phyloP scores from a whole-genome alignment of 306 rosid genomes.

The Bauhinia variegata region DNA sequence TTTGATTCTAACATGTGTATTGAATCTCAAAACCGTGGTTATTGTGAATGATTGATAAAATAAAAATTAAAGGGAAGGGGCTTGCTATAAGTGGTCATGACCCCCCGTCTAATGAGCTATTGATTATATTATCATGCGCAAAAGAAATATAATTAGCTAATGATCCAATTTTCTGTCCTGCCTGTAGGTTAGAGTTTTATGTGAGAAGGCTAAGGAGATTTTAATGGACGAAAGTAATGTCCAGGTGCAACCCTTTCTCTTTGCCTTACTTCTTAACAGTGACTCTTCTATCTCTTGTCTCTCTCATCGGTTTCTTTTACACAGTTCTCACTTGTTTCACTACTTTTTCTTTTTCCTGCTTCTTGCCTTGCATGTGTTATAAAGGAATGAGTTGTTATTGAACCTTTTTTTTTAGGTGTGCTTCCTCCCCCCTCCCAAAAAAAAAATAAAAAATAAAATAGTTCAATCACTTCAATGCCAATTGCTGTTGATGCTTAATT shows the following conservation, averaged over 20 bases:
- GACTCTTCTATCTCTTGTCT: too few species aligned
- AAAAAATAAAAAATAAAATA: too few species aligned
- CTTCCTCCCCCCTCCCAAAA: too few species aligned
- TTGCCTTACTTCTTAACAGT: constrained; percentile 17
- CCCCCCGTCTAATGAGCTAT: constrained; percentile 14
- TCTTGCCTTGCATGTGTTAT: too few species aligned
- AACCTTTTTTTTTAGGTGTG: too few species aligned
- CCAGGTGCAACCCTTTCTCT: constrained; percentile 65
- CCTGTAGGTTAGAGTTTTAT: constrained; percentile 76
- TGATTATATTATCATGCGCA: not conserved
- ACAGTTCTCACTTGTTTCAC: constrained; percentile 27
- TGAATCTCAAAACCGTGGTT: too few species aligned
- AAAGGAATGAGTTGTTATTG: too few species aligned
- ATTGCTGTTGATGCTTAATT: not conserved
- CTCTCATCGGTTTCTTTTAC: constrained; percentile 21
- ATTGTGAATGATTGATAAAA: too few species aligned
- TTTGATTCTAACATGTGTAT: too few species aligned
- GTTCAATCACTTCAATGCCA: too few species aligned
- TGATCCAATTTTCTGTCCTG: constrained; percentile 37
- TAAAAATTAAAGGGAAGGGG: not conserved
- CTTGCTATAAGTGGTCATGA: constrained; percentile 13
- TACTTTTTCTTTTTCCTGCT: constrained; percentile 4
- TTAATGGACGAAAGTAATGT: constrained; percentile 97
- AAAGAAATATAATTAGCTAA: constrained; percentile 14
- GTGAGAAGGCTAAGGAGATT: constrained; percentile 94